phyloP scores from a whole-genome alignment of 345 rosid species.

The Hirschfeldia incana region DNA sequence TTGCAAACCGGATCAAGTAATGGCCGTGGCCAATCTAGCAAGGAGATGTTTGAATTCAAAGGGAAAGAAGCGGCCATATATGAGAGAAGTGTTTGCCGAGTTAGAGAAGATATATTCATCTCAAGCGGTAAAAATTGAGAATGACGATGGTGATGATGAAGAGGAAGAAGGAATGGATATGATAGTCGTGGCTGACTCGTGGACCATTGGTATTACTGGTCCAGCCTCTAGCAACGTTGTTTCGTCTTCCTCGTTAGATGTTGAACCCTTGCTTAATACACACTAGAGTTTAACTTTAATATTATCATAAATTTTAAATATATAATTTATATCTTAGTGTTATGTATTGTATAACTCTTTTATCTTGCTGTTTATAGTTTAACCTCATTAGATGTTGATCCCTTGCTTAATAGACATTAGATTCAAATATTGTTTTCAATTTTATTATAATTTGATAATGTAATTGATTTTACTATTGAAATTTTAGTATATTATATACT shows the following conservation, averaged over 20 bases:
- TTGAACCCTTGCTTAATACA: background rate
- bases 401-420: no score
- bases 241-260: background rate
- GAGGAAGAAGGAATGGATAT: constrained; percentile 4
- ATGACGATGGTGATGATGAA: background rate
- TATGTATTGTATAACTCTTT: no score
- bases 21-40: background rate
- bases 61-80: background rate
- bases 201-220: constrained; percentile 18
- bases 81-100: background rate
- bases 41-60: background rate
- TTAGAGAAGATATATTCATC: constrained; percentile 26
- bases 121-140: background rate
- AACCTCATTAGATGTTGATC: no score
- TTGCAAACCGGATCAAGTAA: background rate
- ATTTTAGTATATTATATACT: no score
- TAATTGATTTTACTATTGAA: no score
- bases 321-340: no score
- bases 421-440: no score
- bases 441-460: no score
- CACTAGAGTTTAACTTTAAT: no score
- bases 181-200: background rate
- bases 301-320: no score
- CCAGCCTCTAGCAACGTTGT: background rate
- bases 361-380: no score